These are phyloP conservation scores for Syzygium aromaticum DNA, from an alignment of 345 rosid genomes.

Conservation along the genomic window DNA sequence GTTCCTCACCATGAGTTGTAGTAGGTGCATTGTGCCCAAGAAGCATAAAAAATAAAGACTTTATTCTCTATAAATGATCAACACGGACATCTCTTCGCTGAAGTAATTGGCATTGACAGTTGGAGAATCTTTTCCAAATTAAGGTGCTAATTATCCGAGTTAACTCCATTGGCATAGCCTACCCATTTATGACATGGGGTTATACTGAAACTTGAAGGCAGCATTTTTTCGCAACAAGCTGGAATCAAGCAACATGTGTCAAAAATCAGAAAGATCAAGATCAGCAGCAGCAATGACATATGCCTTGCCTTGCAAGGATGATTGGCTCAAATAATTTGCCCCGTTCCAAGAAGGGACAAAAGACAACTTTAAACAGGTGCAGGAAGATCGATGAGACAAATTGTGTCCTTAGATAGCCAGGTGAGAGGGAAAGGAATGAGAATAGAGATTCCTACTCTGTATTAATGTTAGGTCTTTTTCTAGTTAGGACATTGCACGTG, in stretches of 20 bases:
- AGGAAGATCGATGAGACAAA: not conserved
- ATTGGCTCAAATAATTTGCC: not conserved
- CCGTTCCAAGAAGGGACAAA: not conserved
- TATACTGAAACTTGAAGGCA: not conserved
- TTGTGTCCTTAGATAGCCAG: not conserved
- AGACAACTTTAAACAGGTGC: not conserved
- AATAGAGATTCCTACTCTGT: not conserved
- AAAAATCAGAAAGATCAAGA: not conserved
- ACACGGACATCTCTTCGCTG: not conserved
- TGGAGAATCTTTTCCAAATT: not conserved
- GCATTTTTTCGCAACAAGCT: not conserved
- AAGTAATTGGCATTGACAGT: not conserved
- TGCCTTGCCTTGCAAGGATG: not conserved
- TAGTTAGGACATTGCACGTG: not conserved
- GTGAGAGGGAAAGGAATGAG: not conserved
- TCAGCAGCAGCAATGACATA: not conserved
- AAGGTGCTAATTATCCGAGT: not conserved
- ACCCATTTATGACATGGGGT: not conserved
- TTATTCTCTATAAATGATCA: not conserved
- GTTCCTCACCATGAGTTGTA: not conserved
- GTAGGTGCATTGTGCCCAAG: not conserved
- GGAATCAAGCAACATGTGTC: not conserved
- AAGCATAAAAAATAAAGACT: not conserved
- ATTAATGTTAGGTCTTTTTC: not conserved
- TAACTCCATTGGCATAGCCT: not conserved